phyloP scores from a whole-genome alignment of 73 alveolate species.

The Symbiodinium pilosum region DNA sequence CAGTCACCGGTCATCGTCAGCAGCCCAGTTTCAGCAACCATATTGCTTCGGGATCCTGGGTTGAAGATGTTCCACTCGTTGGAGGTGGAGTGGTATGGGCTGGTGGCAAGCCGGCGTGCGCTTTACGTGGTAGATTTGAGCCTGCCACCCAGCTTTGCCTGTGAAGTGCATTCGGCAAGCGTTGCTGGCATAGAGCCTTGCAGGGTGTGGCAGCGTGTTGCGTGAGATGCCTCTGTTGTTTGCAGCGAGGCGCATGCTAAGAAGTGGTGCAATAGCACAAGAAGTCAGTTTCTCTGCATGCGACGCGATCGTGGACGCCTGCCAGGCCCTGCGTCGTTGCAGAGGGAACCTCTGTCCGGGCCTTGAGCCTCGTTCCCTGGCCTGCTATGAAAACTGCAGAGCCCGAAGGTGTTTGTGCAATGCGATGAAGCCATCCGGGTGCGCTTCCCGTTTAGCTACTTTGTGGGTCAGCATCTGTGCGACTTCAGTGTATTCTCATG shows the following conservation, averaged over 20 bases:
- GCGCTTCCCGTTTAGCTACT: background rate
- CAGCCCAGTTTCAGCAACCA: background rate
- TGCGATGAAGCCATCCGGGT: slow-evolving; percentile 94
- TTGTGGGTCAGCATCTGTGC: no score
- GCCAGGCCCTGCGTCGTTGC: slow-evolving; percentile 81
- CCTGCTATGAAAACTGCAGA: no score
- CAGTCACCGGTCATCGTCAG: slow-evolving; percentile 46
- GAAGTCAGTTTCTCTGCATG: no score
- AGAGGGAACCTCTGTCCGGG: slow-evolving; percentile 42
- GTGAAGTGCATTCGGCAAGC: background rate
- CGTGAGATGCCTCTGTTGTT: slow-evolving; percentile 64
- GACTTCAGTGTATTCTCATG: no score
- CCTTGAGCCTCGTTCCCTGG: background rate
- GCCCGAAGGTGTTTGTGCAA: slow-evolving; percentile 57
- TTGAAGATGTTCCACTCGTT: background rate
- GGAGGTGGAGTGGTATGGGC: slow-evolving; percentile 38
- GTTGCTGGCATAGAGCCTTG: background rate
- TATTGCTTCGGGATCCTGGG: background rate
- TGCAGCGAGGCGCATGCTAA: slow-evolving; percentile 46
- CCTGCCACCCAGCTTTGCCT: background rate
- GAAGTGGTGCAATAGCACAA: background rate
- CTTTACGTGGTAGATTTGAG: slow-evolving; percentile 53
- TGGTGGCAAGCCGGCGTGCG: slow-evolving; percentile 82
- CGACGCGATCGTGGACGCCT: no score
- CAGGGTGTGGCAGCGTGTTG: slow-evolving; percentile 66